A percentile compares a stretch with the other conserved stretches of the same genome.
Evolutionary conservation across 2,329 filamentous ascomycete genomes (phyloP).

Genomic region (Ustilaginoidea virens): DNA sequence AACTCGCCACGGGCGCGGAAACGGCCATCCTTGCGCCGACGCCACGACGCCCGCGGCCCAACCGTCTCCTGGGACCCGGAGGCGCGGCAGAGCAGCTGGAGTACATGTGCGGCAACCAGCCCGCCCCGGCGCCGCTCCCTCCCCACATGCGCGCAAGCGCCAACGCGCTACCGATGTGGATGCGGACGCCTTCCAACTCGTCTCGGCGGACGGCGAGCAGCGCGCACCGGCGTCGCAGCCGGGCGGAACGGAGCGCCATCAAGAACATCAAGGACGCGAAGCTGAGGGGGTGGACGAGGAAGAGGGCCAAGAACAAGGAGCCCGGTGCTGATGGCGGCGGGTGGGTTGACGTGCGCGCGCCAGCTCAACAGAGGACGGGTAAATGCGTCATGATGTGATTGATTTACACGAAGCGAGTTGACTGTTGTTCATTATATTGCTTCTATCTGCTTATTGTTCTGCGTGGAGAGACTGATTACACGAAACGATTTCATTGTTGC

Average conservation of each 20-base stretch:
- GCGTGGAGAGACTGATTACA: no score
- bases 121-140: slow-evolving; percentile 6
- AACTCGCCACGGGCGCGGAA: slow-evolving; percentile 20
- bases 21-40: slow-evolving; percentile 37
- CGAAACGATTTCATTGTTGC: no score
- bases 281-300: slow-evolving; percentile 38
- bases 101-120: slow-evolving; percentile 31
- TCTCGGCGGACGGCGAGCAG: slow-evolving; percentile 23
- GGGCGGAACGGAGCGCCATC: slow-evolving; percentile 43
- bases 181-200: slow-evolving; percentile 19
- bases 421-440: not conserved
- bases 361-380: slow-evolving; percentile 19
- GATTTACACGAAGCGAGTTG: no score
- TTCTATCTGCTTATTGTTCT: not conserved
- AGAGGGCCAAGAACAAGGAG: slow-evolving; percentile 23
- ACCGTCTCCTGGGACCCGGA: slow-evolving; percentile 15
- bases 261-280: slow-evolving; percentile 48
- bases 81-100: slow-evolving; percentile 39
- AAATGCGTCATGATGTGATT: slow-evolving; percentile 38
- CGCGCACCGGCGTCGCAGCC: slow-evolving; percentile 32
- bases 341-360: slow-evolving; percentile 36
- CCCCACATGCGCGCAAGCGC: slow-evolving; percentile 6
- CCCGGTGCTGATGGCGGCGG: slow-evolving; percentile 24
- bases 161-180: slow-evolving; percentile 16
- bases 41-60: slow-evolving; percentile 30